Evolutionary conservation across 225 moss, liverwort and hornwort species (phyloP), one percentile per base, ranked within the genome.

Genomic region (Pseudoscleropodium purum): DNA sequence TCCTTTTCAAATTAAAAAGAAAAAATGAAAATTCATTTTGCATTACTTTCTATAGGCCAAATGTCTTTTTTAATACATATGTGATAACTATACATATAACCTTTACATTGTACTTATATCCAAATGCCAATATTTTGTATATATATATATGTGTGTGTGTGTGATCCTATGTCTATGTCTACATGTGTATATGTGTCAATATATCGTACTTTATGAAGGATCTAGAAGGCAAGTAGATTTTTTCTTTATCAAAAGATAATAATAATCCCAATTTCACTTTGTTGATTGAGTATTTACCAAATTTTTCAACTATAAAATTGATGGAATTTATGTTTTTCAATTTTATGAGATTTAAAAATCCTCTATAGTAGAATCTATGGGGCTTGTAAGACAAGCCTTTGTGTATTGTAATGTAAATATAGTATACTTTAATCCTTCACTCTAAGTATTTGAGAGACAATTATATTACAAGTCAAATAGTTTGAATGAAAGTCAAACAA

Each of bases 181-280:
- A 39, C 4, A 30, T 45, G 1, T 2, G 5, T 18, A 45, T 75
- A 4, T 4, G 3, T 74, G 30, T 45, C 10, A 10, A 74, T 1
- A 45, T 75, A 74, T 45, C 24, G 25, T 24, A 14, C 39, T 26
- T 27, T 9, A 27, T 25, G 5, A 70, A 1, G 41, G 8, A 13
- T 41, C 0, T 0, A 0, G 9, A 27, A 8, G 9, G 6, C 5
- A 43, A 16, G 43, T 3, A 2, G 1, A 0, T 72, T 26, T 8
- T 41, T 3, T 45, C 6, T 43, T 41, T 43, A n/a, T 45, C 0
- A 74, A 1, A 17, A 45, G 9, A 69, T 69, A 9, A 10, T 45
- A 41, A 9, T 16, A 45, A 18, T 3, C 10, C 17, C 17, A 43
- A 17, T 43, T 73, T 29, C 5, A 27, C 29, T 45, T 73, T 17